Evolutionary conservation across 2,329 filamentous ascomycete genomes (phyloP).

Genomic region (Colletotrichum camelliae): DNA sequence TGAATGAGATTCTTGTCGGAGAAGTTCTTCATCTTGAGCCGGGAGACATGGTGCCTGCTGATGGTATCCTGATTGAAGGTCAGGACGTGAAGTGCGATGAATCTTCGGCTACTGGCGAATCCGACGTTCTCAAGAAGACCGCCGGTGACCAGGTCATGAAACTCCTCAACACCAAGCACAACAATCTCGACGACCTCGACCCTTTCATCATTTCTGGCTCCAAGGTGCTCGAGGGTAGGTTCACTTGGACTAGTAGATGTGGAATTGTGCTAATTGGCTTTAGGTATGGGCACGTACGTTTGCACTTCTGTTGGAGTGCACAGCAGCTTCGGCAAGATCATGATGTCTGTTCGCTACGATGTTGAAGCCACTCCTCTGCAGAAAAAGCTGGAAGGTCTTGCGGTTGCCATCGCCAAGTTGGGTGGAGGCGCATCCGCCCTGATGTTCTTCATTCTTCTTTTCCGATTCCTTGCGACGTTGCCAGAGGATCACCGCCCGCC

Average conservation of each 20-base stretch:
- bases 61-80: constrained; percentile 70
- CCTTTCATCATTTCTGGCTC: constrained; percentile 68
- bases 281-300: constrained; percentile 53
- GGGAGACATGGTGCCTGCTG: constrained; percentile 73
- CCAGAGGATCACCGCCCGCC: constrained; percentile 52
- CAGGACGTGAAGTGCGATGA: constrained; percentile 68
- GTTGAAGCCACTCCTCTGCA: constrained; percentile 60
- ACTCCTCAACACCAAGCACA: constrained; percentile 55
- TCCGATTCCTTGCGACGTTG: constrained; percentile 76
- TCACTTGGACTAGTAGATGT: background rate
- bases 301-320: constrained; percentile 61
- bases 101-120: constrained; percentile 76
- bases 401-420: constrained; percentile 47
- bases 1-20: constrained; percentile 72
- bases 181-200: constrained; percentile 57
- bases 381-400: constrained; percentile 53
- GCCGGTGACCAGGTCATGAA: constrained; percentile 56
- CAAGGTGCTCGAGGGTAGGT: constrained; percentile 56
- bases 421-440: constrained; percentile 73
- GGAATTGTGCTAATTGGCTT: background rate
- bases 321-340: constrained; percentile 59
- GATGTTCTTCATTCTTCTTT: constrained; percentile 78
- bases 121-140: constrained; percentile 73
- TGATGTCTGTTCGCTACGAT: constrained; percentile 59
- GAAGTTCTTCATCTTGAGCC: constrained; percentile 73